These are phyloP conservation scores for Agaricus subrufescens DNA, from an alignment of 768 basidiomycete genomes.

Conservation along the genomic window DNA sequence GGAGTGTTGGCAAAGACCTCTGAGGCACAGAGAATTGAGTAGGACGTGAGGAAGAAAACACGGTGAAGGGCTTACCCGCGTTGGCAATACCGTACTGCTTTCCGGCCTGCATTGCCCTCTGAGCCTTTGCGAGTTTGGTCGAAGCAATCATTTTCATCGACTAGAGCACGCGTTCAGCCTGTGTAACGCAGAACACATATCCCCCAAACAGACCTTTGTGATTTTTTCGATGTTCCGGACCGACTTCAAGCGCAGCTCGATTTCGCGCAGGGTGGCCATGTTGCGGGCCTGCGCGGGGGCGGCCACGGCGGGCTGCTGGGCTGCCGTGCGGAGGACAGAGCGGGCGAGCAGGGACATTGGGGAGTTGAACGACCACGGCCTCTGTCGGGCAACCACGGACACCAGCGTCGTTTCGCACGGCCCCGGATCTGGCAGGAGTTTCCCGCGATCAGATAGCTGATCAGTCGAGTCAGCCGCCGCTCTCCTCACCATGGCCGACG, in stretches of 20 bases:
- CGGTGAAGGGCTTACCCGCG: conserved; percentile 52
- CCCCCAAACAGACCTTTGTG: conserved; percentile 68
- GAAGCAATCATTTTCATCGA: conserved; percentile 99
- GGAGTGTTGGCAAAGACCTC: conserved; percentile 85
- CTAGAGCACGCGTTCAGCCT: conserved; percentile 33
- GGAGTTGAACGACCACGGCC: conserved; percentile 7
- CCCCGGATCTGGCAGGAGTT: conserved; percentile 19
- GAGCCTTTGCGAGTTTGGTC: conserved; percentile 93
- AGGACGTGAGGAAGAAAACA: conserved; percentile 4
- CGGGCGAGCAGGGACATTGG: conserved; percentile 41
- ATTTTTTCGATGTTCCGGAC: conserved; percentile 99
- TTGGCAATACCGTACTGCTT: conserved; percentile 94
- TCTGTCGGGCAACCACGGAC: conserved; percentile 40
- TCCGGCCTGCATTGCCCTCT: conserved; percentile 89
- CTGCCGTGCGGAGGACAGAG: conserved; percentile 35
- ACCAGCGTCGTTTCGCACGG: conserved; percentile 7
- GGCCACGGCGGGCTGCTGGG: conserved; percentile 30
- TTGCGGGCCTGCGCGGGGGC: conserved; percentile 61
- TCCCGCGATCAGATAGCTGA: conserved; percentile 5
- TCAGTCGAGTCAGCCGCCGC: not conserved
- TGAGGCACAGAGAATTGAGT: conserved; percentile 22
- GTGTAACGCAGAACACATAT: not conserved
- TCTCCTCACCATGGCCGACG: conserved; percentile 2
- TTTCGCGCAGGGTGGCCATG: conserved; percentile 97
- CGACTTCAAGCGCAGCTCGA: conserved; percentile 94